Conservation (phyloP, 805 yeast species). For the Zygosaccharomyces bailii region DNA sequence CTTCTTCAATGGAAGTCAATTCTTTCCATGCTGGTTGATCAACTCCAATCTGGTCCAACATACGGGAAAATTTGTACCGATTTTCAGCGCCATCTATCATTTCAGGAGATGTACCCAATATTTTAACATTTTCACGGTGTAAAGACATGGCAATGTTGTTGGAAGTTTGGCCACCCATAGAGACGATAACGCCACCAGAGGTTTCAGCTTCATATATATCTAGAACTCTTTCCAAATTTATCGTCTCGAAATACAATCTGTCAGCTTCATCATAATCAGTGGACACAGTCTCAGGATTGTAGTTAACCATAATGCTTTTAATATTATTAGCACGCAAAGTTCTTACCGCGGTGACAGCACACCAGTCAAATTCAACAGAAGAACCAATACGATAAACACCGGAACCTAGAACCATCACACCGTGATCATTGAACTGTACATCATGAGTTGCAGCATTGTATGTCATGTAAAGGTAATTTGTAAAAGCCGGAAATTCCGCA, state of each 20-base stretch:
- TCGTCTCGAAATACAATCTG: slow-evolving; percentile 91
- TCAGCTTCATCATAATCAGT: slow-evolving; percentile 99
- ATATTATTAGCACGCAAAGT: slow-evolving; percentile 81
- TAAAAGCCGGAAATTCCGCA: slow-evolving; percentile 96
- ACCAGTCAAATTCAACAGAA: slow-evolving; percentile 98
- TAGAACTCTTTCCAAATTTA: slow-evolving; percentile 87
- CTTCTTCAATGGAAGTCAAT: slow-evolving; percentile 86
- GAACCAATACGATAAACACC: slow-evolving; percentile 99
- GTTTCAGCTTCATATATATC: slow-evolving; percentile 92
- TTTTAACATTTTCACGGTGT: slow-evolving; percentile 91
- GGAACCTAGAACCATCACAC: slow-evolving; percentile 93
- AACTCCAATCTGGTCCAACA: slow-evolving; percentile 93
- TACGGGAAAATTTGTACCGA: slow-evolving; percentile 95
- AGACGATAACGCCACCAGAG: slow-evolving; percentile 86
- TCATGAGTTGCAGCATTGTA: slow-evolving; percentile 90
- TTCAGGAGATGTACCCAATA: slow-evolving; percentile 95
- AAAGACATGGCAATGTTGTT: slow-evolving; percentile 92
- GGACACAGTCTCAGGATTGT: slow-evolving; percentile 98
- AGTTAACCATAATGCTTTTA: slow-evolving; percentile 95
- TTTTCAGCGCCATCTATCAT: slow-evolving; percentile 98
- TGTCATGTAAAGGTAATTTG: slow-evolving; percentile 92
- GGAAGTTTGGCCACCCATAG: slow-evolving; percentile 99
- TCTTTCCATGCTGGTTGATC: slow-evolving; percentile 99
- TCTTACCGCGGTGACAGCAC: slow-evolving; percentile 96
- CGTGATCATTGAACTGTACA: slow-evolving; percentile 84